Conservation (phyloP, 208 protist species). For the Wallacemonas sp. region DNA sequence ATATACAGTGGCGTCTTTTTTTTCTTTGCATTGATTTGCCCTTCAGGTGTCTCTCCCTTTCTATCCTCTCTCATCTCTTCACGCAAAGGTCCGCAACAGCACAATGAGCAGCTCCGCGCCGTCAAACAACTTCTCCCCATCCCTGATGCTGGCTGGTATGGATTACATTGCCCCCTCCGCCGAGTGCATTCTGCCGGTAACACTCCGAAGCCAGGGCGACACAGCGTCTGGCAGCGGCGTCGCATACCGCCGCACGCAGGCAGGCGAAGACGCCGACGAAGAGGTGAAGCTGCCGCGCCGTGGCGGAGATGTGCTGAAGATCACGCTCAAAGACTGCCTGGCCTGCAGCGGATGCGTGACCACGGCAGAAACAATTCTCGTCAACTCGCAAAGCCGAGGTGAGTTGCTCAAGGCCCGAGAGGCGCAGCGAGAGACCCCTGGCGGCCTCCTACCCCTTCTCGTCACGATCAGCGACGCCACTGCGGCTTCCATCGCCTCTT, state of each 20-base stretch:
- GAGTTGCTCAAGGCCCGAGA: slow-evolving; percentile 35
- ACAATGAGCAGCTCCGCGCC: too few relatives aligned
- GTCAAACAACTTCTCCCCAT: slow-evolving; percentile 47
- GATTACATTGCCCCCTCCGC: slow-evolving; percentile 86
- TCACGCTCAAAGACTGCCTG: slow-evolving; percentile 86
- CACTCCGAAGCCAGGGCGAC: slow-evolving; percentile 2
- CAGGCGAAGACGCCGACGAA: background rate
- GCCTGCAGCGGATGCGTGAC: slow-evolving; percentile 97
- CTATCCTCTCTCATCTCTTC: slow-evolving; percentile 1
- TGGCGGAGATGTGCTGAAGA: slow-evolving; percentile 57
- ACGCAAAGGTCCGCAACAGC: background rate
- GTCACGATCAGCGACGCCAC: slow-evolving; percentile 94
- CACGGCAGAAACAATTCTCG: slow-evolving; percentile 96
- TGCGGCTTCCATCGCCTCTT: slow-evolving; percentile 88
- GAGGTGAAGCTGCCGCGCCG: background rate
- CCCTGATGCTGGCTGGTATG: slow-evolving; percentile 76
- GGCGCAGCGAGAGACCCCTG: background rate
- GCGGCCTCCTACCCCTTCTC: slow-evolving; percentile 48
- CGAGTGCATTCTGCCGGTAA: slow-evolving; percentile 55
- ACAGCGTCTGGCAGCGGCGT: background rate
- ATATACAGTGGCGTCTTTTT: slow-evolving; percentile 11
- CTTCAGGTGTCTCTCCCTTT: background rate
- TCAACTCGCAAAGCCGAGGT: slow-evolving; percentile 71
- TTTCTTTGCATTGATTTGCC: slow-evolving; percentile 6
- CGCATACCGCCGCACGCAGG: slow-evolving; percentile 3